phyloP scores from a whole-genome alignment of 208 protist genomes.

The Leishmania braziliensis region DNA sequence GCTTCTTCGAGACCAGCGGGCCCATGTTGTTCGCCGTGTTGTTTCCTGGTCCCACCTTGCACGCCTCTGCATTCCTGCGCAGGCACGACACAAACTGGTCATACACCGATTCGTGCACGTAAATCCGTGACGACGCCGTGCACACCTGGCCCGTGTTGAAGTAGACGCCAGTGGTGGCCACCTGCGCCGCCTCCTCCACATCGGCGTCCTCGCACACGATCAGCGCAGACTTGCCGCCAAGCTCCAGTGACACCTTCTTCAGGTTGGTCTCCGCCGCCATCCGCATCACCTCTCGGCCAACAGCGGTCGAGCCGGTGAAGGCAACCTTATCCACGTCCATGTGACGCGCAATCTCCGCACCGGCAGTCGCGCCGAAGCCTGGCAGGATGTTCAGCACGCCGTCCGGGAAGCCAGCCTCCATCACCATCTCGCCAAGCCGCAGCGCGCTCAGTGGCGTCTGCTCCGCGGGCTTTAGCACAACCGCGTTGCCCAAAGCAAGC shows the following conservation, averaged over 20 bases:
- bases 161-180: slow-evolving; percentile 67
- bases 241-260: slow-evolving; percentile 85
- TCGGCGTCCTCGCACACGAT: slow-evolving; percentile 89
- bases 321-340: slow-evolving; percentile 90
- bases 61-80: slow-evolving; percentile 49
- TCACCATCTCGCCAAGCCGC: slow-evolving; percentile 70
- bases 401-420: slow-evolving; percentile 83
- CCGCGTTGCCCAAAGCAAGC: slow-evolving; percentile 82
- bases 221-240: slow-evolving; percentile 92
- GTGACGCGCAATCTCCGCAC: slow-evolving; percentile 60
- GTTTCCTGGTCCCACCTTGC: slow-evolving; percentile 62
- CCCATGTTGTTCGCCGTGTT: slow-evolving; percentile 54
- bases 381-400: slow-evolving; percentile 90
- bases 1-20: slow-evolving; percentile 69
- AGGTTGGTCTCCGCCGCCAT: slow-evolving; percentile 70
- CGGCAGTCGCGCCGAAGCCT: slow-evolving; percentile 81
- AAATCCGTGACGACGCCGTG: slow-evolving; percentile 84
- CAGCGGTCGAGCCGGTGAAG: slow-evolving; percentile 87
- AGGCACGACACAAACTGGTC: slow-evolving; percentile 77
- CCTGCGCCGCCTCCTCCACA: slow-evolving; percentile 60
- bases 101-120: slow-evolving; percentile 81
- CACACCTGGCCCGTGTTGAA: slow-evolving; percentile 89
- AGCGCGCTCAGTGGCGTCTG: slow-evolving; percentile 89
- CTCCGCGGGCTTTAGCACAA: slow-evolving; percentile 92
- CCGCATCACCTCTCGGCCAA: slow-evolving; percentile 75